phyloP scores from a whole-genome alignment of 2,329 filamentous ascomycete species.

The Cladobotryum mycophilum region DNA sequence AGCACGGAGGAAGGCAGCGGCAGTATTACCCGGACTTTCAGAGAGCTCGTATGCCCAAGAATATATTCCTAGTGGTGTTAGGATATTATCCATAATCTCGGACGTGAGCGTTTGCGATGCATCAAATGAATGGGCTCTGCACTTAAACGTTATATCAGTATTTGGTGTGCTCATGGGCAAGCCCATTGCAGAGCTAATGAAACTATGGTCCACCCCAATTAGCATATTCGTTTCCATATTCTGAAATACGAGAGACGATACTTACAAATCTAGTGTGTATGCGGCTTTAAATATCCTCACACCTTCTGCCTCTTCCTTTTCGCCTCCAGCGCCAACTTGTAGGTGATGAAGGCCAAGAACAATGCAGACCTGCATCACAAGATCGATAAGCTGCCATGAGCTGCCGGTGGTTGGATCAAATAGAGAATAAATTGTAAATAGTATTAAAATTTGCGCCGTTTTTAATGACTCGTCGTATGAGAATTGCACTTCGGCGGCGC shows the following conservation, averaged over 20 bases:
- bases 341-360: neutral
- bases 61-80: neutral
- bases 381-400: constrained; percentile 8
- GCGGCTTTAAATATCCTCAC: neutral
- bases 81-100: neutral
- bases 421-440: constrained; percentile 6
- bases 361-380: constrained; percentile 6
- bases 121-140: neutral
- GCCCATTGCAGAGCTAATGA: constrained; percentile 5
- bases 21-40: neutral
- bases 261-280: neutral
- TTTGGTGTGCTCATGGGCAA: constrained; percentile 6
- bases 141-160: constrained; percentile 3
- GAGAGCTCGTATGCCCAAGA: constrained; percentile 5
- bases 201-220: neutral
- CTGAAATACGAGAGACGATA: neutral
- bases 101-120: neutral
- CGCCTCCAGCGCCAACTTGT: neutral
- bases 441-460: constrained; percentile 2
- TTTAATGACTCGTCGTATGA: constrained; percentile 1
- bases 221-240: neutral
- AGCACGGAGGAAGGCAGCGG: neutral
- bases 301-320: neutral
- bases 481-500: neutral
- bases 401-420: constrained; percentile 6